Evolutionary conservation across 148 eudicot genomes (phyloP).

Genomic region (Silene latifolia): DNA sequence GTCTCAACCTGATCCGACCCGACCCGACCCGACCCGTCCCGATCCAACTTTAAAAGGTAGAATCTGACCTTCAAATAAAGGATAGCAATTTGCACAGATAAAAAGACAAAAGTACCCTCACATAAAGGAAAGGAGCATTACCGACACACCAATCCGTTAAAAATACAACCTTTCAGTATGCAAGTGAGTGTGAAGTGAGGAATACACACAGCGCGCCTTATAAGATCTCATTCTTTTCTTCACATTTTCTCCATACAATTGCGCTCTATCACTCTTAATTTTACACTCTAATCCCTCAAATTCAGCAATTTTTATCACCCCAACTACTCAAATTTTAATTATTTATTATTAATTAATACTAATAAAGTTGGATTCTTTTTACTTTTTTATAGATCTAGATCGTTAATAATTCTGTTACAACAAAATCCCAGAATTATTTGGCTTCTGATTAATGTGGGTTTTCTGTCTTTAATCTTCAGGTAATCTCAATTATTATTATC

Average conservation of each 20-base stretch:
- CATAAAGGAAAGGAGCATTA: conserved; percentile 1
- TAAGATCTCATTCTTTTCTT: conserved; percentile 4
- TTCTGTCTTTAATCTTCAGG: conserved; percentile 6
- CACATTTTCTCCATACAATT: neutral
- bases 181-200: conserved; percentile 11
- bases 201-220: conserved; percentile 17
- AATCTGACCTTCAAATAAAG: neutral
- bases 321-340: neutral
- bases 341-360: neutral
- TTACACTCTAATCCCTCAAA: neutral
- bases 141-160: conserved; percentile 20
- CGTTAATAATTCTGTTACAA: neutral
- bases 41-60: neutral
- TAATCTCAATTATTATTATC: neutral
- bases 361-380: neutral
- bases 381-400: conserved; percentile 5
- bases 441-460: conserved; percentile 1
- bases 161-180: conserved; percentile 2
- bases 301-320: neutral
- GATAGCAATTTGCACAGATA: neutral
- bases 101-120: conserved; percentile 18
- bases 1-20: too few relatives aligned
- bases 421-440: neutral
- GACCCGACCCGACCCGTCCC: too few relatives aligned
- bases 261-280: conserved; percentile 24